Evolutionary conservation across 2,329 filamentous ascomycete species (phyloP).

Genomic region (Plenodomus lindquistii): DNA sequence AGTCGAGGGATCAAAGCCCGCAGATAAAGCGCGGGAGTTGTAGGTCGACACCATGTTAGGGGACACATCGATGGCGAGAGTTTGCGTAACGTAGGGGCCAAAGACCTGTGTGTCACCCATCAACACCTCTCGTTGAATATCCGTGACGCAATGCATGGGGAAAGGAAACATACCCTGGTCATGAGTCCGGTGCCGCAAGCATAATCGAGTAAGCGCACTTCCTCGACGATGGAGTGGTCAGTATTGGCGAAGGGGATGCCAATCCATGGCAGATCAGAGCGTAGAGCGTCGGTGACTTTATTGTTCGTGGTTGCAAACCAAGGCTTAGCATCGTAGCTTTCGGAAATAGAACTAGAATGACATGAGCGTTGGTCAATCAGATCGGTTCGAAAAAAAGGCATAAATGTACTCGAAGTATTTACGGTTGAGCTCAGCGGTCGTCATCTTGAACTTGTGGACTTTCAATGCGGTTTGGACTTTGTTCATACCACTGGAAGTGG

Average conservation of each 20-base stretch:
- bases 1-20: constrained; percentile 15
- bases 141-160: not conserved
- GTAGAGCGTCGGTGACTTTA: constrained; percentile 60
- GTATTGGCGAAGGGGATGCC: constrained; percentile 60
- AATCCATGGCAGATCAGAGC: constrained; percentile 62
- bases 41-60: constrained; percentile 71
- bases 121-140: too few relatives aligned
- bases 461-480: not conserved
- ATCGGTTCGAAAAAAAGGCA: not conserved
- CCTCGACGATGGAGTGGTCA: constrained; percentile 28
- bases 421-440: constrained; percentile 40
- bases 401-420: constrained; percentile 40
- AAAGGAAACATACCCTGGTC: constrained; percentile 58
- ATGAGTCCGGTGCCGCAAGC: constrained; percentile 73
- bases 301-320: constrained; percentile 58
- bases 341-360: constrained; percentile 53
- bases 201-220: constrained; percentile 69
- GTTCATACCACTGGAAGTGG: not conserved
- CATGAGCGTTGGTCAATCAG: not conserved
- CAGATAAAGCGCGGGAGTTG: constrained; percentile 58
- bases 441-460: constrained; percentile 21
- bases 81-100: constrained; percentile 64
- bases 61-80: constrained; percentile 71
- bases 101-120: constrained; percentile 53
- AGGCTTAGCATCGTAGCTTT: constrained; percentile 59